Base-by-base conservation (phyloP, 768 basidiomycete genomes). In the Astraeus odoratus region DNA sequence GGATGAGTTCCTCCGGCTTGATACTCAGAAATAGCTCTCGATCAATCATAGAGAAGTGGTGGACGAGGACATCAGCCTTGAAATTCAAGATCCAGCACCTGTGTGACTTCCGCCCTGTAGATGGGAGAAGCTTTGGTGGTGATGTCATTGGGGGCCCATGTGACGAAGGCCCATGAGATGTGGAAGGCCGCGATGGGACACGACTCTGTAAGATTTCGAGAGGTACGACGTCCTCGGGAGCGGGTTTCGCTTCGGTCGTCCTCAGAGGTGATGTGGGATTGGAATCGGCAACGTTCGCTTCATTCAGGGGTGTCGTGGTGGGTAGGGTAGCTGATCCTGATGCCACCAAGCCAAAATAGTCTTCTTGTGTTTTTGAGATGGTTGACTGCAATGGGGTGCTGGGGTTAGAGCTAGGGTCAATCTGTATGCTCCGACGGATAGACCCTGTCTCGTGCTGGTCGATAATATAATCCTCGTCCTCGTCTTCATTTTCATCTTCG, bases 31-130 rank as follows among this genome's bases (percentile, higher is more conserved):
- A 89, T 44, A 94, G 66, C 53, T 94, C 91, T 20, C 87, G 76
- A 51, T 95, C 91, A 51, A 95, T 90, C 75, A 90, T 83, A 6
- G 84, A 75, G 56, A 94, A 86, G 54, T 92, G 86, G 42, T 81
- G 73, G 1, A 85, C 85, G 26, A 96, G 61, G 4, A 65, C 65
- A 29, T 78, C 77, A 1, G 85, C 77, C 5, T 77, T 70, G 57
- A 76, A 70, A 24, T 58, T 63, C n/a, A 89, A 67, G 41, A 93
- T 71, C 67, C 86, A 93, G 2, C 85, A 89, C 8, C 76, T 79
- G 56, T 86, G 78, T 6, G 66, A 58, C n/a, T 69, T 72, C 13
- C 73, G 67, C 6, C 63, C 67, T 9, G 64, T 42, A n/a, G 59
- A 49, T 25, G 57, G 46, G n/a, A 66, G 55, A 30, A 73, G 67